These are phyloP conservation scores for Ceratocystis eucalypticola DNA, from an alignment of 2,329 filamentous ascomycete genomes.

Conservation along the genomic window DNA sequence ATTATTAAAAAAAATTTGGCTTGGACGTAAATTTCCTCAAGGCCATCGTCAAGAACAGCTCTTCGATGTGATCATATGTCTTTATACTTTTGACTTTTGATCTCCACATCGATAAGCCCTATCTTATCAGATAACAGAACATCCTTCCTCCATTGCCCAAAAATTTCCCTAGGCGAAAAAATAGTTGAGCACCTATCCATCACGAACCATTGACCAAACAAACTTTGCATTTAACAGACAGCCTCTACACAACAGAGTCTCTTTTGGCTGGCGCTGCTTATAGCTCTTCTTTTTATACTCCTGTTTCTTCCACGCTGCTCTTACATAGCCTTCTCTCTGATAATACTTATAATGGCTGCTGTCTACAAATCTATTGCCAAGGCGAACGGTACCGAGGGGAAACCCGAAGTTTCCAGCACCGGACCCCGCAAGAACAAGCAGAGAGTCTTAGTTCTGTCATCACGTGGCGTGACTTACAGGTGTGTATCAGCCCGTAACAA, in stretches of 20 bases:
- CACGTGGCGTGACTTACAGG: constrained; percentile 81
- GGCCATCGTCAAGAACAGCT: no score
- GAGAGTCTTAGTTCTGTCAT: constrained; percentile 79
- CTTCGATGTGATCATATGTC: background rate
- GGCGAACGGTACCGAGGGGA: constrained; percentile 35
- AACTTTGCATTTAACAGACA: background rate
- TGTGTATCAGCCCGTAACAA: constrained; percentile 25
- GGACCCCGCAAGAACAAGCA: constrained; percentile 51
- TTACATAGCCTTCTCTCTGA: background rate
- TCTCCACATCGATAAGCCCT: constrained; percentile 11
- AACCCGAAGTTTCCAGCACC: constrained; percentile 32
- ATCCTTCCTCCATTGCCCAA: constrained; percentile 14
- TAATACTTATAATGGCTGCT: constrained; percentile 44
- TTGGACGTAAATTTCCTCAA: no score
- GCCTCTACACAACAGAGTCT: background rate
- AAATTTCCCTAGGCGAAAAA: constrained; percentile 18
- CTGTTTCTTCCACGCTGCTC: background rate
- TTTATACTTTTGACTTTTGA: constrained; percentile 12
- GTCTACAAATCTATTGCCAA: constrained; percentile 66
- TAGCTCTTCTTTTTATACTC: constrained; percentile 16
- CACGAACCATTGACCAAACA: background rate
- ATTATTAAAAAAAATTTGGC: no score
- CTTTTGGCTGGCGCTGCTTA: background rate
- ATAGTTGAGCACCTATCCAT: constrained; percentile 11
- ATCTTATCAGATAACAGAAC: constrained; percentile 16